A percentile compares a stretch with the other conserved stretches of the same genome.
phyloP scores from a whole-genome alignment of 2,329 filamentous ascomycete genomes.

The Neonectria hederae region DNA sequence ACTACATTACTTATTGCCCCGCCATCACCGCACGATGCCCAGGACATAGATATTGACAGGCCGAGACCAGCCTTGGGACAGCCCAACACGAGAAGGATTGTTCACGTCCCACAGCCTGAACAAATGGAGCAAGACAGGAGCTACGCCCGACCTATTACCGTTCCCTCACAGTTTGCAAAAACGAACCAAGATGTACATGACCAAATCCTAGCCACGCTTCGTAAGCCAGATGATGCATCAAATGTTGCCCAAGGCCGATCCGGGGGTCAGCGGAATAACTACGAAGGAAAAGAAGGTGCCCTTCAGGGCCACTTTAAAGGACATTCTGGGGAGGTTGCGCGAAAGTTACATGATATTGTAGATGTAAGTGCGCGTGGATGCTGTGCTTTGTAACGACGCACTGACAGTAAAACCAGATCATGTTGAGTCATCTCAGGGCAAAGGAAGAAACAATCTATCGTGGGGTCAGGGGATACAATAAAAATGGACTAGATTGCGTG shows the following conservation, averaged over 20 bases:
- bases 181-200: conserved; percentile 25
- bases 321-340: conserved; percentile 20
- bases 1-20: conserved; percentile 20
- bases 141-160: background rate
- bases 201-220: conserved; percentile 32
- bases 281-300: background rate
- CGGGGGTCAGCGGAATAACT: background rate
- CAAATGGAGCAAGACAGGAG: background rate
- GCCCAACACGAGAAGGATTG: background rate
- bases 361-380: conserved; percentile 34
- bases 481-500: conserved; percentile 33
- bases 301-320: background rate
- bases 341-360: conserved; percentile 36
- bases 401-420: conserved; percentile 34
- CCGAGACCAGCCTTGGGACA: conserved; percentile 12
- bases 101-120: background rate
- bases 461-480: conserved; percentile 36
- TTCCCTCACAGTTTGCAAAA: conserved; percentile 5
- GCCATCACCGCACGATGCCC: conserved; percentile 13
- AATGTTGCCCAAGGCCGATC: background rate
- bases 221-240: conserved; percentile 8
- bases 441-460: conserved; percentile 35
- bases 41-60: conserved; percentile 15
- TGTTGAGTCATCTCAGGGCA: conserved; percentile 35
- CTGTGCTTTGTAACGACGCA: background rate